A percentile compares a stretch with the other conserved stretches of the same genome.
phyloP scores from a whole-genome alignment of 208 protist genomes.

The Crithidia acanthocephali region DNA sequence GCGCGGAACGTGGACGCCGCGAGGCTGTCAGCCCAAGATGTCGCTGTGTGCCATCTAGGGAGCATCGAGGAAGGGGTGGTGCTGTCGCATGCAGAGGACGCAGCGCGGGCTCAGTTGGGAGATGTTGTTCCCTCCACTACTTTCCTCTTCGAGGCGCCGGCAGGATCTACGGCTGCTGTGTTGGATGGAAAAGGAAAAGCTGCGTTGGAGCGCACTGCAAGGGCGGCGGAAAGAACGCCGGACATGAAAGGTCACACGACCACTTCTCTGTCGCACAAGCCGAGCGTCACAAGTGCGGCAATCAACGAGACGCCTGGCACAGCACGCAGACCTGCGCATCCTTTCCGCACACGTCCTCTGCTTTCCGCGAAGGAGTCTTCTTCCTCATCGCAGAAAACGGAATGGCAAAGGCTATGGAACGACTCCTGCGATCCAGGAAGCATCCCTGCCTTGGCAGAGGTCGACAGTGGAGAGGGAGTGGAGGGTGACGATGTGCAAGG shows the following conservation, averaged over 20 bases:
- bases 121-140: slow-evolving; percentile 8
- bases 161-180: not conserved
- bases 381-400: not conserved
- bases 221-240: not conserved
- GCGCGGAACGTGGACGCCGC: slow-evolving; percentile 24
- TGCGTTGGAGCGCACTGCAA: not conserved
- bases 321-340: not conserved
- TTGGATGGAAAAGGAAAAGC: not conserved
- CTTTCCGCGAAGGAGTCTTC: slow-evolving; percentile 3
- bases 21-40: slow-evolving; percentile 50
- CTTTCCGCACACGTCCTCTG: slow-evolving; percentile 3
- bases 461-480: not conserved
- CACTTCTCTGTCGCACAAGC: not conserved
- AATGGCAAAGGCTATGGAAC: slow-evolving; percentile 1
- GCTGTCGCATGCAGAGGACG: not conserved
- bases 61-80: slow-evolving; percentile 11
- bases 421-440: not conserved
- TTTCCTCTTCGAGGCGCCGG: slow-evolving; percentile 18
- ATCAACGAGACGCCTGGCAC: too few species aligned
- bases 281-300: not conserved
- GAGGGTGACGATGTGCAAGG: not conserved
- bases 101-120: slow-evolving; percentile 8
- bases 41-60: slow-evolving; percentile 34
- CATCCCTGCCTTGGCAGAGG: not conserved
- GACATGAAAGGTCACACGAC: not conserved